Evolutionary conservation across 2,329 filamentous ascomycete genomes (phyloP), one percentile per base, ranked within the genome.

Genomic region (Penicillium thymicola): DNA sequence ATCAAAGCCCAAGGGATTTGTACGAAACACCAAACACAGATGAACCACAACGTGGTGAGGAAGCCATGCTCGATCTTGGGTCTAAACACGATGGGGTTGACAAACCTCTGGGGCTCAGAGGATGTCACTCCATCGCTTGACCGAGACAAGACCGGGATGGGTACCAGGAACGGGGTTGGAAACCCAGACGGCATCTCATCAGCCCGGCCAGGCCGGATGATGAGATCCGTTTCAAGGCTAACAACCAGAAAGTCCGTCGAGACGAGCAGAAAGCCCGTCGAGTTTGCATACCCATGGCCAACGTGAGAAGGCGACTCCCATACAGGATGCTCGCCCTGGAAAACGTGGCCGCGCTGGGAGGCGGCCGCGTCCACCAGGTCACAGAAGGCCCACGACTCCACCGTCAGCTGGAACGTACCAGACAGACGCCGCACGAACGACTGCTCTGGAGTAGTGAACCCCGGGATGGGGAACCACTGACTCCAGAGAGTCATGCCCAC

Each of bases 401-500:
- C 37, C 13, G 59, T 60, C 40, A 57, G 45, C 44, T 45, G 54
- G 32, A 64, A 50, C 13, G 65, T 52, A 51, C 57, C 56, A 43
- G 48, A 49, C 21, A 66, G 44, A 40, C 62, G 59, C 36, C 43
- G 51, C 43, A 61, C 18, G 57, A 66, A 62, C 14, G 53, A 42
- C 42, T 67, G 60, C 16, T 57, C 46, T 38, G 65, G 64, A 45
- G 51, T 45, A 43, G 60, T 63, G 34, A 64, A 40, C 16, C 65
- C 62, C 13, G 65, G 65, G 28, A 67, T 58, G 10, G 59, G 62
- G 43, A 62, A 48, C 43, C 64, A 62, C 25, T 62, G 53, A 30
- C 67, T 65, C 65, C 65, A 67, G 28, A 70, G 55, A 46, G 65
- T 58, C 38, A 70, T 34, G 40, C 61, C 41, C 42, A 62, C 25